Conservation (phyloP, 2,329 filamentous ascomycete genomes). For the Diaporthe aspalathi region DNA sequence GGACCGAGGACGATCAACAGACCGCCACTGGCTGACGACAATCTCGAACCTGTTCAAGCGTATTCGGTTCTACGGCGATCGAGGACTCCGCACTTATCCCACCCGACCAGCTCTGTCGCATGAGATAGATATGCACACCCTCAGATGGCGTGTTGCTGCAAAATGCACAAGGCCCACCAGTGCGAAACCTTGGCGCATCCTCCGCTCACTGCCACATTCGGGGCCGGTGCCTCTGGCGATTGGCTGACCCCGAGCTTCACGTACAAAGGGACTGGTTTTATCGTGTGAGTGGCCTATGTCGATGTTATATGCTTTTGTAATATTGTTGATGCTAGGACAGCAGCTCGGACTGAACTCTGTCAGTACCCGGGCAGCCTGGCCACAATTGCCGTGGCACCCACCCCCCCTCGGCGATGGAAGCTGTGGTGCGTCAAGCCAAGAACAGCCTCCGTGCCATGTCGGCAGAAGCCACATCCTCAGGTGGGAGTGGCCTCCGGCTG, state of each 20-base stretch:
- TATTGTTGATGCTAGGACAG: slow-evolving; percentile 4
- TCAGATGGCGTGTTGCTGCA: slow-evolving; percentile 15
- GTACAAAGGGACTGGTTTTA: slow-evolving; percentile 17
- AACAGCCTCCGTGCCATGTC: slow-evolving; percentile 24
- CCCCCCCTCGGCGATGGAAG: slow-evolving; percentile 6
- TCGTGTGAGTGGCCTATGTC: slow-evolving; percentile 9
- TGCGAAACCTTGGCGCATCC: slow-evolving; percentile 17
- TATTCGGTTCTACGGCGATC: not conserved
- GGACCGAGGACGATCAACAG: not conserved
- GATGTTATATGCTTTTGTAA: not conserved
- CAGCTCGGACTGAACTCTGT: slow-evolving; percentile 1
- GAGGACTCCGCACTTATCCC: not conserved
- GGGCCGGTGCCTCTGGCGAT: not conserved
- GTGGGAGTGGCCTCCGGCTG: slow-evolving; percentile 19
- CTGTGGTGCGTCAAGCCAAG: slow-evolving; percentile 33
- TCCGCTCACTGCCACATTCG: slow-evolving; percentile 6
- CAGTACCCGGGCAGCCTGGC: not conserved
- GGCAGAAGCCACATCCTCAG: slow-evolving; percentile 24
- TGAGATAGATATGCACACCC: slow-evolving; percentile 13
- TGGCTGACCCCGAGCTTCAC: not conserved
- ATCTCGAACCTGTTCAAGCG: slow-evolving; percentile 4
- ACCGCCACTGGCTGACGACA: slow-evolving; percentile 17
- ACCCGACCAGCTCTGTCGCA: slow-evolving; percentile 11
- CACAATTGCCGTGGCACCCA: slow-evolving; percentile 31
- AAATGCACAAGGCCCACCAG: slow-evolving; percentile 17